Evolutionary conservation across 2,329 filamentous ascomycete genomes (phyloP).

Genomic region (Aspergillus oerlinghausenensis): DNA sequence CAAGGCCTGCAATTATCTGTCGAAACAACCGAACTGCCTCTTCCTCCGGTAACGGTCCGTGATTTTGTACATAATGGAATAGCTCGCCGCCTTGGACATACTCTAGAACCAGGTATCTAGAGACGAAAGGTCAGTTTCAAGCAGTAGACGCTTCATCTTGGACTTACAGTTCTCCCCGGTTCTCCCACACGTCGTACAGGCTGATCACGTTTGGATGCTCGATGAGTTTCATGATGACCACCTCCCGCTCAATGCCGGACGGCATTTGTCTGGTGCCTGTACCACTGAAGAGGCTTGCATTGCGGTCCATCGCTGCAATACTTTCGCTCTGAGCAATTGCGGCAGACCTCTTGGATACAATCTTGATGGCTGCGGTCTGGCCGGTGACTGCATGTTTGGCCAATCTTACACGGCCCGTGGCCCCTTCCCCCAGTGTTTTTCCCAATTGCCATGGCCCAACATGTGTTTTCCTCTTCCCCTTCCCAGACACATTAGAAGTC

Average conservation of each 20-base stretch:
- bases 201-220: slow-evolving; percentile 93
- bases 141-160: background rate
- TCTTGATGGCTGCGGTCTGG: slow-evolving; percentile 87
- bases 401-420: slow-evolving; percentile 79
- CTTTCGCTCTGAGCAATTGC: slow-evolving; percentile 80
- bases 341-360: slow-evolving; percentile 78
- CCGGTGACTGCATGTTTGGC: slow-evolving; percentile 76
- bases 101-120: slow-evolving; percentile 88
- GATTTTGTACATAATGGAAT: slow-evolving; percentile 76
- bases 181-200: slow-evolving; percentile 97
- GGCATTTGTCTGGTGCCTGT: slow-evolving; percentile 68
- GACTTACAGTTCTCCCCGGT: slow-evolving; percentile 83
- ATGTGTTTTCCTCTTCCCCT: slow-evolving; percentile 60
- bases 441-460: slow-evolving; percentile 94
- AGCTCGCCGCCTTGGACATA: slow-evolving; percentile 81
- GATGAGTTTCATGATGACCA: slow-evolving; percentile 94
- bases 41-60: slow-evolving; percentile 70
- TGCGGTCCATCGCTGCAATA: slow-evolving; percentile 74
- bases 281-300: slow-evolving; percentile 54
- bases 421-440: slow-evolving; percentile 81
- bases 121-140: slow-evolving; percentile 17
- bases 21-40: slow-evolving; percentile 81
- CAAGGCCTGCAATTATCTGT: slow-evolving; percentile 86
- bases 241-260: slow-evolving; percentile 85
- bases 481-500: slow-evolving; percentile 51